Percentiles rank a stretch among this genome's conserved stretches.
These are phyloP conservation scores for Crithidia fasciculata DNA, from an alignment of 208 protist species.

Conservation along the genomic window DNA sequence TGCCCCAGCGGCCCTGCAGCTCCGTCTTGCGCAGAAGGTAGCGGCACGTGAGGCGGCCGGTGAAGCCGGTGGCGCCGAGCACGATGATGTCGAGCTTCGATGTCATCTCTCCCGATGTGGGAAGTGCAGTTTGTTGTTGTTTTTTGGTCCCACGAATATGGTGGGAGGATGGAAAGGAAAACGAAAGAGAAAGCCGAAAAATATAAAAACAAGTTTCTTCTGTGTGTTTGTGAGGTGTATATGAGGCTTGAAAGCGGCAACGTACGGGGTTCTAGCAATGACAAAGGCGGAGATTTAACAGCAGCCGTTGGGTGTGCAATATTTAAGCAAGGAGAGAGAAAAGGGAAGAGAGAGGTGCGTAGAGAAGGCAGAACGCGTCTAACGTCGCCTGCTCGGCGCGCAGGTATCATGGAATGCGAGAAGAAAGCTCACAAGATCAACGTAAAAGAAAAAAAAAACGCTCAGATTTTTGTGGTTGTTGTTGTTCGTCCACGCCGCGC, in stretches of 20 bases:
- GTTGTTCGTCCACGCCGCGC: too few species aligned
- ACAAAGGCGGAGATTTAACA: too few species aligned
- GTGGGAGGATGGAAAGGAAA: too few species aligned
- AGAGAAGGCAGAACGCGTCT: background rate
- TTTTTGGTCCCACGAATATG: background rate
- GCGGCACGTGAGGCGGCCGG: constrained; percentile 69
- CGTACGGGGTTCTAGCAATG: too few species aligned
- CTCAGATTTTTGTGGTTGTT: too few species aligned
- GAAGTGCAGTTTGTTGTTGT: background rate
- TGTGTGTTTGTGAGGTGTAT: background rate
- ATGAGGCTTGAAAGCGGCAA: background rate
- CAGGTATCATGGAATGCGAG: too few species aligned
- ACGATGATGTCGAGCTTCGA: constrained; percentile 77
- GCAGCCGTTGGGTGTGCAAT: background rate
- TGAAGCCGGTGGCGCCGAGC: constrained; percentile 89
- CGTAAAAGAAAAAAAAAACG: too few species aligned
- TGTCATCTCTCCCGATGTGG: background rate
- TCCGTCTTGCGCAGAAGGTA: constrained; percentile 55
- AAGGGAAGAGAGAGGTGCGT: constrained; percentile 11
- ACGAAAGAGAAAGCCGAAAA: too few species aligned
- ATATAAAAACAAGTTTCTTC: background rate
- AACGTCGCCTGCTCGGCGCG: background rate
- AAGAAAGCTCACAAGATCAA: too few species aligned
- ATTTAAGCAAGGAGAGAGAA: constrained; percentile 6
- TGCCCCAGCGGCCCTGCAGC: constrained; percentile 54